Evolutionary conservation across 1,284 basidiomycete species (phyloP), one percentile per base, ranked within the genome.

Genomic region (Vanrija sp.): DNA sequence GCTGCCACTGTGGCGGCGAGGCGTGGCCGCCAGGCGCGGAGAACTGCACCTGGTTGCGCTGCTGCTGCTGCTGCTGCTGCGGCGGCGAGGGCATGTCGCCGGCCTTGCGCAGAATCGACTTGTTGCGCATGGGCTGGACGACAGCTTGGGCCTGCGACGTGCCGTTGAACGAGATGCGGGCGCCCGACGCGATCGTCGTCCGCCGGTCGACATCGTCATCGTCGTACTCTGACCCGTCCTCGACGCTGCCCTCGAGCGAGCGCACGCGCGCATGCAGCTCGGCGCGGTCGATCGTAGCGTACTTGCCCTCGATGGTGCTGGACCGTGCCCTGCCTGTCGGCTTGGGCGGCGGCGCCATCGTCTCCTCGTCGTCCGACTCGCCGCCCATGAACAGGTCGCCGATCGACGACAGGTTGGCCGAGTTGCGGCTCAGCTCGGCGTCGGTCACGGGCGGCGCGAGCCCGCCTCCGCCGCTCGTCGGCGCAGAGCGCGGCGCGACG

Each of bases 301-400:
- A 15, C 34, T 40, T 26, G 6, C 29, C 1, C 12, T 29, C 26
- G 28, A 48, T 51, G 7, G 56, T 53, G n/a, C 8, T 21, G 26
- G 38, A 15, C 18, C 55, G 46, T 25, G 38, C 43, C 26, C 39
- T 12, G 9, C 44, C 23, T 18, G 38, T 19, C 21, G 18, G 19
- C 29, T 38, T 47, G 19, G 38, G 6, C 44, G 19, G 28, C 44
- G 19, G 28, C 34, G 34, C 16, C 18, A 43, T 38, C 15, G 43
- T 29, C 34, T 49, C 39, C 15, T 52, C 45, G 45, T 54, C 47
- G 43, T 26, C 46, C 16, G 6, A 6, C 21, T 39, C 47, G 2
- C 16, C 19, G 51, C 38, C 28, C n/a, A 61, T 39, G 14, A 61
- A 48, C 3, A 62, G 55, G 21, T 54, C 57, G 38, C 61, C 61